A percentile compares a stretch with the other conserved stretches of the same genome.
Conservation (phyloP, 2,329 filamentous ascomycete species). For the Gaeumannomyces sp. region DNA sequence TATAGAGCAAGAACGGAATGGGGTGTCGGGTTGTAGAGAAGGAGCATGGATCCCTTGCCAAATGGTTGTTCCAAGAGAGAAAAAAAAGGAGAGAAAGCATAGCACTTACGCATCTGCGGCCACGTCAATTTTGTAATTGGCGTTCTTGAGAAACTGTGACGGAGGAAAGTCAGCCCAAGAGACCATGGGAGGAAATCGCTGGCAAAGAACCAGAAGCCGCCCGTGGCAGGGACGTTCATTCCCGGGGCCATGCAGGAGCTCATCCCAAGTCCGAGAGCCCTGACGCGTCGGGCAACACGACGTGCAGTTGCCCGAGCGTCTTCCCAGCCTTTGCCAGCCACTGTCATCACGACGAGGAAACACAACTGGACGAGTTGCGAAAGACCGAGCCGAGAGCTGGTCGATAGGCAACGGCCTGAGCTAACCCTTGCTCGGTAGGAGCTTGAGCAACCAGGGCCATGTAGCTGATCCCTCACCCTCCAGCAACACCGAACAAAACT, state of each 20-base stretch:
- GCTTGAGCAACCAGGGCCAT: not conserved
- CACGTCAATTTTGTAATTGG: constrained; percentile 45
- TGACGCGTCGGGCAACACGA: not conserved
- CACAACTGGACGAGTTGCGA: no score
- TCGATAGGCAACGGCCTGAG: no score
- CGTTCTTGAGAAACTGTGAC: constrained; percentile 40
- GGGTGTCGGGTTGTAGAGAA: no score
- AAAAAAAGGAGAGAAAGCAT: constrained; percentile 15
- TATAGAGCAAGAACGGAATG: not conserved
- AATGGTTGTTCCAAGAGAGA: constrained; percentile 17
- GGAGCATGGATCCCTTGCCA: not conserved
- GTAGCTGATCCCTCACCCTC: no score
- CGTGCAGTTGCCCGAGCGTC: not conserved
- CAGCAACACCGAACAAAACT: no score
- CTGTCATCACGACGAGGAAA: no score
- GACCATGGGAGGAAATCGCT: no score
- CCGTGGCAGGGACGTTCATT: no score
- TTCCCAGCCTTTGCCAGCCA: no score
- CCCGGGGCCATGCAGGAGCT: not conserved
- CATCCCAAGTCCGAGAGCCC: not conserved
- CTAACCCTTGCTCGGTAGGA: no score
- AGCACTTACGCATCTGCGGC: constrained; percentile 53
- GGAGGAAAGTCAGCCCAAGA: not conserved
- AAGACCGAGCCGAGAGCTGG: no score
- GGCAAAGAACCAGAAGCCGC: no score